Percentiles rank a stretch among this genome's conserved stretches.
Evolutionary conservation across 768 basidiomycete genomes (phyloP).

Genomic region (Boletus rex-veris): DNA sequence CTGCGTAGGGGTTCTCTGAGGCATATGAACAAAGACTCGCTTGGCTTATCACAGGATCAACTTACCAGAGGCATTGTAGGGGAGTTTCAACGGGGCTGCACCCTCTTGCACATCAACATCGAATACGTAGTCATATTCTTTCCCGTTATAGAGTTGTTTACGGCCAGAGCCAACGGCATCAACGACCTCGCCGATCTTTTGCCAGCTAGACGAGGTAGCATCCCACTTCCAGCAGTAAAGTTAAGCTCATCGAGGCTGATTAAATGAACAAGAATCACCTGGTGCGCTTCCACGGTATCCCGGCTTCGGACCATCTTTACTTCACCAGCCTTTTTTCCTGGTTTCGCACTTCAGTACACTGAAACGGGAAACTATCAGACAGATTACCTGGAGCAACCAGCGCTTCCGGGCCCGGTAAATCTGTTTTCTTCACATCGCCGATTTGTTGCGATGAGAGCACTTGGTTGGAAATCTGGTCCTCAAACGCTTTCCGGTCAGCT

Average conservation of each 20-base stretch:
- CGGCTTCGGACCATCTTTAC: slow-evolving; percentile 87
- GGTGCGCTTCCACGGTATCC: slow-evolving; percentile 83
- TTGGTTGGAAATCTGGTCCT: slow-evolving; percentile 72
- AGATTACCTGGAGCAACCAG: slow-evolving; percentile 61
- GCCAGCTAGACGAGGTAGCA: slow-evolving; percentile 61
- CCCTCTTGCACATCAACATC: slow-evolving; percentile 96
- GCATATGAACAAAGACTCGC: not conserved
- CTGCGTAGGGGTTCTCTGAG: slow-evolving; percentile 85
- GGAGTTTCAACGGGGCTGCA: slow-evolving; percentile 87
- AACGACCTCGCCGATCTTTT: slow-evolving; percentile 93
- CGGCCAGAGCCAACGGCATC: slow-evolving; percentile 90
- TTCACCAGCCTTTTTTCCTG: slow-evolving; percentile 91
- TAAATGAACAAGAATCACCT: slow-evolving; percentile 46
- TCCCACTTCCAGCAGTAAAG: slow-evolving; percentile 69
- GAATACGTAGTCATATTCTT: slow-evolving; percentile 99
- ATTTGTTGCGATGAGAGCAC: slow-evolving; percentile 82
- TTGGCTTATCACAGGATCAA: not conserved
- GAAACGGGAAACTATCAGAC: not conserved
- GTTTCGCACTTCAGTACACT: slow-evolving; percentile 7
- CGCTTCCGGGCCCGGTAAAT: slow-evolving; percentile 85
- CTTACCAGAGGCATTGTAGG: slow-evolving; percentile 85
- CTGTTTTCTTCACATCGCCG: slow-evolving; percentile 89
- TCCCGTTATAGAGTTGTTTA: slow-evolving; percentile 88
- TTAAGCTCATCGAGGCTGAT: not conserved
- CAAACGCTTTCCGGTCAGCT: slow-evolving; percentile 63